Conservation (phyloP, 148 eudicot species). For the Rhododendron molle region DNA sequence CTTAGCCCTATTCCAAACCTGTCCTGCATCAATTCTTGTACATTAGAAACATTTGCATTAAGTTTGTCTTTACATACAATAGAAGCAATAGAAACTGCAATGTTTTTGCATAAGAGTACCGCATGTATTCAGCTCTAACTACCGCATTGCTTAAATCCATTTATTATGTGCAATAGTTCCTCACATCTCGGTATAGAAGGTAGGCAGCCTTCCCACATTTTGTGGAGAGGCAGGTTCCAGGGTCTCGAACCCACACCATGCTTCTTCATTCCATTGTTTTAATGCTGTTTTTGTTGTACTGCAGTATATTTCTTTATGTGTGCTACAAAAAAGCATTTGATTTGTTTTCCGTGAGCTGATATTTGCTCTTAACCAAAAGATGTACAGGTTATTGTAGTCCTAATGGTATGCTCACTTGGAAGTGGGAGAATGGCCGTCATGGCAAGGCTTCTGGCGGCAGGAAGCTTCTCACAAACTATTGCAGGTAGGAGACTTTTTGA, state of each 20-base stretch:
- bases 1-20: too few relatives aligned
- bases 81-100: not conserved
- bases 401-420: conserved; percentile 53
- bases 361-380: conserved; percentile 13
- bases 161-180: not conserved
- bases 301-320: not conserved
- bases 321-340: not conserved
- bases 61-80: not conserved
- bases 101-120: not conserved
- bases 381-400: conserved; percentile 13
- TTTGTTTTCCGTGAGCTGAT: conserved; percentile 6
- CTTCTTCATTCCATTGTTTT: not conserved
- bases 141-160: not conserved
- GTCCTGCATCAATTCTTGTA: too few relatives aligned
- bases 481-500: conserved; percentile 32
- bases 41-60: not conserved
- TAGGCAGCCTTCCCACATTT: not conserved
- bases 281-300: not conserved
- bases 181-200: not conserved
- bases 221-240: not conserved
- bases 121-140: not conserved
- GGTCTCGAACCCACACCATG: not conserved
- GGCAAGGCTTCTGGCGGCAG: conserved; percentile 51
- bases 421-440: conserved; percentile 60
- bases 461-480: conserved; percentile 35